Base-by-base conservation (phyloP, 768 basidiomycete species). In the Lactifluus pinguis region DNA sequence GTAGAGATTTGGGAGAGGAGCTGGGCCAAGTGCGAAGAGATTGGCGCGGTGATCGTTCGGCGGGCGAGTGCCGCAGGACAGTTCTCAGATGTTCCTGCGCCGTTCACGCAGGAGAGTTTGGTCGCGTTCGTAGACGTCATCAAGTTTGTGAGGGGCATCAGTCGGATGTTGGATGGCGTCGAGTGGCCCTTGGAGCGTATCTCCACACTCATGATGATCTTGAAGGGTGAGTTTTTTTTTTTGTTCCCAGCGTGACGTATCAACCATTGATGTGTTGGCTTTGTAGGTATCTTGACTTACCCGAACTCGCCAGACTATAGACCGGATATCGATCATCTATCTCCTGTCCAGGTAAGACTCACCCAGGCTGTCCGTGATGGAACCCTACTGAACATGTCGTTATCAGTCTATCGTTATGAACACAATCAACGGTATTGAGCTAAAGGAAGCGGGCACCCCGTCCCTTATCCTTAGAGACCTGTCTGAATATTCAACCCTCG, bases 91-190 rank as follows among this genome's bases (percentile, higher is more conserved):
- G 19, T 52, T 6, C 29, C 56, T 3, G 62, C 62, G 55, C 77
- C 86, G 0, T 87, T 88, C 69, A 89, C 86, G 0, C 95, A 98
- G 68, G 92, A 95, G 67, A 90, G 87, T 67, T 76, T 98, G 41
- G 82, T 92, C 21, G 87, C 87, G 0, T 86, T 87, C 63, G 81
- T 94, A 30, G 85, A 87, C 59, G 83, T 88, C 41, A 77, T 92
- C 41, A 79, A 80, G 61, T 79, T 80, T 62, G 79, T 83, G 51
- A 74, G 89, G 67, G 74, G 71, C 57, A 75, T 81, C 25, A 80
- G 80, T 59, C 74, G 77, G 52, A 65, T 70, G 4, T 63, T 80
- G 14, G 79, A 82, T 48, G 76, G 77, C 17, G 72, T 68, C 14
- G 86, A 89, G 66, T 92, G 89, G 89, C 68, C 78, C 14, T 68